These are phyloP conservation scores for Salix dunnii DNA, from an alignment of 345 rosid species.

Conservation along the genomic window DNA sequence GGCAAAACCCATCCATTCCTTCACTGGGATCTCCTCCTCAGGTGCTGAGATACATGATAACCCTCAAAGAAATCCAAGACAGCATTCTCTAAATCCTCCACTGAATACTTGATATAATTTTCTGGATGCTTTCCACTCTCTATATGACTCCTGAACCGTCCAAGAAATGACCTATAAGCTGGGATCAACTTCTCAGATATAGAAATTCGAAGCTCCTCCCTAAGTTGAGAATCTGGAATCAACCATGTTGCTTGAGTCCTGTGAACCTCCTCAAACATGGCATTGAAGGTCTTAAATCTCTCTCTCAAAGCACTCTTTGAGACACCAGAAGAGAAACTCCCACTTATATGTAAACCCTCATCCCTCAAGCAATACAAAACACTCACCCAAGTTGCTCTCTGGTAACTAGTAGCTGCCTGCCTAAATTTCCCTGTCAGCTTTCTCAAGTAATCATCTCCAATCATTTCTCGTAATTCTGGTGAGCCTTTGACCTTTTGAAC, in stretches of 20 bases:
- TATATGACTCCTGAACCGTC: constrained; percentile 83
- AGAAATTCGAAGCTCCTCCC: constrained; percentile 89
- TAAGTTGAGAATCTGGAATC: constrained; percentile 72
- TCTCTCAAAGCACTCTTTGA: constrained; percentile 76
- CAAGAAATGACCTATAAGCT: constrained; percentile 89
- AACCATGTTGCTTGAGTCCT: constrained; percentile 77
- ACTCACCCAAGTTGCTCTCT: constrained; percentile 83
- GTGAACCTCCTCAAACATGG: constrained; percentile 90
- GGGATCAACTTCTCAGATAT: constrained; percentile 80
- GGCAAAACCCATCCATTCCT: constrained; percentile 41
- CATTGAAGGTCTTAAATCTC: constrained; percentile 86
- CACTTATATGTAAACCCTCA: constrained; percentile 84
- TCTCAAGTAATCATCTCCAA: constrained; percentile 76
- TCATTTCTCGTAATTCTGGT: constrained; percentile 80
- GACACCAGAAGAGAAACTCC: constrained; percentile 84
- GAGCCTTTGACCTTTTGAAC: constrained; percentile 84
- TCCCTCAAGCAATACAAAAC: constrained; percentile 77
- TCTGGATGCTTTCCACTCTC: constrained; percentile 96
- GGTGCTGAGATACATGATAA: constrained; percentile 60
- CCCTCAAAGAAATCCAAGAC: constrained; percentile 97
- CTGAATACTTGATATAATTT: constrained; percentile 80
- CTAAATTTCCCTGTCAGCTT: constrained; percentile 69
- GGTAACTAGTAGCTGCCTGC: constrained; percentile 73
- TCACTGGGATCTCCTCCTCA: constrained; percentile 74
- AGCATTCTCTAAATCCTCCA: constrained; percentile 77